Conservation (phyloP, 108 stramenopile species). For the Cyclostephanos tholiformis region DNA sequence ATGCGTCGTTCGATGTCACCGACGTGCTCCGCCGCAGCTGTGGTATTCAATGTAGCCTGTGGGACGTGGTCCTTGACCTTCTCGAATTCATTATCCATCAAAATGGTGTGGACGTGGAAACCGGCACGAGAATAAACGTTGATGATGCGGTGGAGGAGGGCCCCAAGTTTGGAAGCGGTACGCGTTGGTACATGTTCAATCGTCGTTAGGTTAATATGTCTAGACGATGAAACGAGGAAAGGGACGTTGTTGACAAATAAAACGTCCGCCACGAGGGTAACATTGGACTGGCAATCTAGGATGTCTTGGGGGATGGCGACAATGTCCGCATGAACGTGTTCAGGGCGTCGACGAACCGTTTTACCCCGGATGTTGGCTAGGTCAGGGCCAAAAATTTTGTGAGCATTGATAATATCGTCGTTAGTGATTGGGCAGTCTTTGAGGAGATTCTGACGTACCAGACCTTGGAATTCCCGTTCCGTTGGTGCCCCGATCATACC, state of each 20-base stretch:
- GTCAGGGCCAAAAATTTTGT: no score
- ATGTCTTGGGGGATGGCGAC: no score
- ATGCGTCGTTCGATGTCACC: slow-evolving; percentile 52
- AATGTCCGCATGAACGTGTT: no score
- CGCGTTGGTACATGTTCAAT: neutral
- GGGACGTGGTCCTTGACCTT: slow-evolving; percentile 5
- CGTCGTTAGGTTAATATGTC: neutral
- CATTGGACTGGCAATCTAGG: no score
- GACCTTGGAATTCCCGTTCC: neutral
- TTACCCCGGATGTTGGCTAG: no score
- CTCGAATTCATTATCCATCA: slow-evolving; percentile 21
- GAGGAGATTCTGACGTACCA: slow-evolving; percentile 1
- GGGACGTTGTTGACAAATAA: no score
- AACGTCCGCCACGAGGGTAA: no score
- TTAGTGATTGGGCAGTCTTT: neutral
- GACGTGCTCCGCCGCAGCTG: slow-evolving; percentile 41
- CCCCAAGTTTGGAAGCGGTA: neutral
- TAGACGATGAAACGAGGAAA: no score
- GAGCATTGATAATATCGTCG: no score
- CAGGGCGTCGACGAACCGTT: no score
- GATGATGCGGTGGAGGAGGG: neutral
- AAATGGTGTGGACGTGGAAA: neutral
- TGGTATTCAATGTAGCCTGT: neutral
- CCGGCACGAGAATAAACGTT: neutral
- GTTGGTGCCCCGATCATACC: no score